A percentile compares a stretch with the other conserved stretches of the same genome.
These are phyloP conservation scores for Theobroma cacao DNA, from an alignment of 345 rosid species.

Conservation along the genomic window DNA sequence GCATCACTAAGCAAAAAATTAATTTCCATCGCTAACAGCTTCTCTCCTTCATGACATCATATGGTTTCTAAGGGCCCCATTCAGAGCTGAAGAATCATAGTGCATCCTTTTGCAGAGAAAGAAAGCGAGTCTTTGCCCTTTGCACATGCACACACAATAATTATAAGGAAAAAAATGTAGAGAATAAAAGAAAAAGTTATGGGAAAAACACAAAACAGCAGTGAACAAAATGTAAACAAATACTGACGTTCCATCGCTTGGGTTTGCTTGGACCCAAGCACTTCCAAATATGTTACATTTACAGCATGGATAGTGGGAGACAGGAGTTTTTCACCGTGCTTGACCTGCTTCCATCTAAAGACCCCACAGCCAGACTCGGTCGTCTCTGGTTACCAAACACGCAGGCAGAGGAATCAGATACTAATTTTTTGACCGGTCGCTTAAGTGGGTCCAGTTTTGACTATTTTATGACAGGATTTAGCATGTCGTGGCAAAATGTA, in stretches of 20 bases:
- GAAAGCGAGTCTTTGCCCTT: neutral
- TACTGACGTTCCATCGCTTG: neutral
- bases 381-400: neutral
- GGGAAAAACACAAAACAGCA: neutral
- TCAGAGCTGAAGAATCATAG: neutral
- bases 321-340: conserved; percentile 14
- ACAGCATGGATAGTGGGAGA: conserved; percentile 9
- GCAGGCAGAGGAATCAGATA: neutral
- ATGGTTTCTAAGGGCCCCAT: neutral
- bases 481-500: neutral
- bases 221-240: conserved; percentile 9
- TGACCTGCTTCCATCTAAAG: conserved; percentile 6
- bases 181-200: neutral
- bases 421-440: neutral
- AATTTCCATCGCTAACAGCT: neutral
- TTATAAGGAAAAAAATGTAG: neutral
- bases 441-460: neutral
- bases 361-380: conserved; percentile 9
- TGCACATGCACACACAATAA: neutral
- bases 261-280: conserved; percentile 9
- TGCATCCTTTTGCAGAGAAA: neutral
- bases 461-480: neutral
- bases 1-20: neutral
- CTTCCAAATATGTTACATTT: neutral
- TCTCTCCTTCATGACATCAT: neutral